Base-by-base conservation (phyloP, 2,329 filamentous ascomycete species). In the Drechslerella coelobrocha region DNA sequence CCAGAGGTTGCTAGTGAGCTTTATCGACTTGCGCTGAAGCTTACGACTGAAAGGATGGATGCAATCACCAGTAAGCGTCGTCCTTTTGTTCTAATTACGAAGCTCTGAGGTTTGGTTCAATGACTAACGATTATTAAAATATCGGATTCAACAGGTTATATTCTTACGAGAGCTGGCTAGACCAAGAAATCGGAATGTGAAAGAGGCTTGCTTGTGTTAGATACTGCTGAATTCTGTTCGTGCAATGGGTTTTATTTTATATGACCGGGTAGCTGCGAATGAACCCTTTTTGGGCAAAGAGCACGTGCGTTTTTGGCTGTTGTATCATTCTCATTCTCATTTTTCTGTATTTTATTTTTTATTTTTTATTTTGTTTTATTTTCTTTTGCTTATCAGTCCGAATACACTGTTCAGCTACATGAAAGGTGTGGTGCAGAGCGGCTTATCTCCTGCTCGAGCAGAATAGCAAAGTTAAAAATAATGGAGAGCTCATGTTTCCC, bases 21-120 rank as follows among this genome's bases (percentile, higher is more conserved):
- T 76, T 79, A 99, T 78, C 88, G 87, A 76, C 87, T 97, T 54
- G 90, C 89, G n/a, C 79, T 99, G 77, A 97, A 96, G 82, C 80
- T 99, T 78, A 97, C 93, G 43, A 95, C 89, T 62, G 94, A 99
- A 83, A 84, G 94, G 74, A 96, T 97, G 91, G 85, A 86, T 72
- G 84, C 85, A 4, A 87, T 89, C 75, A 89, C 86, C 5, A 74
- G 74, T 66, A 59, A 24, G 29, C n/a, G 61, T 65, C 9, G 27
- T 41, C 41, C 26, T n/a, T 29, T 2, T 17, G 27, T 27, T 1
- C 12, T 10, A 12, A 29, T 47, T 19, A 39, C 24, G 8, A 26
- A 19, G 23, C 14, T 48, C 14, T 17, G 41, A 26, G 14, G 7
- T 27, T 17, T 14, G 14, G 41, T 55, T 14, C 1, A 3, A n/a